phyloP scores from a whole-genome alignment of 495 filamentous ascomycete genomes.

The Platismatia glauca region DNA sequence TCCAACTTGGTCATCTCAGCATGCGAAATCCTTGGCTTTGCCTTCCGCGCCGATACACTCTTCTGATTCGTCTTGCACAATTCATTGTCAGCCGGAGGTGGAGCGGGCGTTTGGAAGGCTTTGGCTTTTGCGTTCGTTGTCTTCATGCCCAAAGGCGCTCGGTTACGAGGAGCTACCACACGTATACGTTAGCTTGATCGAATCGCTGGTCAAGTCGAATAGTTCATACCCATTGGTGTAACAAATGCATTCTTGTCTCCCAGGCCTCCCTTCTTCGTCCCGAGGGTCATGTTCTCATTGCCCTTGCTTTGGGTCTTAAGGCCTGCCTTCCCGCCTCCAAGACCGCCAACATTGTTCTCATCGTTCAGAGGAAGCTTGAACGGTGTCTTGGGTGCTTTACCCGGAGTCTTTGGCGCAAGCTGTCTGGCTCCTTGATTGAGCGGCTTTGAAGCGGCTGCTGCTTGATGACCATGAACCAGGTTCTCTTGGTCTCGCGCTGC shows the following conservation, averaged over 20 bases:
- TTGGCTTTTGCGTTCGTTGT: constrained; percentile 90
- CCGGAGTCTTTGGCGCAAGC: constrained; percentile 69
- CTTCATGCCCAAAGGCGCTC: constrained; percentile 82
- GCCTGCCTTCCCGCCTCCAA: constrained; percentile 49
- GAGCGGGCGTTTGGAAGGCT: constrained; percentile 54
- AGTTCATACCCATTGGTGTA: constrained; percentile 68
- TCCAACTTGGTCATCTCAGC: constrained; percentile 25
- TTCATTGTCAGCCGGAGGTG: constrained; percentile 37
- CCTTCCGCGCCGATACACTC: constrained; percentile 43
- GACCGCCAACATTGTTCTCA: constrained; percentile 61
- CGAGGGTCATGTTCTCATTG: constrained; percentile 54
- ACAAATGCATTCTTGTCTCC: constrained; percentile 55
- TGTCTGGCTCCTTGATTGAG: constrained; percentile 57
- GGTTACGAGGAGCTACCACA: constrained; percentile 51
- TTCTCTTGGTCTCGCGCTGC: constrained; percentile 89
- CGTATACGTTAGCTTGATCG: background rate
- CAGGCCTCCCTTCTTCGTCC: constrained; percentile 49
- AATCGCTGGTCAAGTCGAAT: background rate
- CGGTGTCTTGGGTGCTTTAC: constrained; percentile 71
- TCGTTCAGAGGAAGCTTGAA: constrained; percentile 78
- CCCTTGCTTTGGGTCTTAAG: constrained; percentile 53
- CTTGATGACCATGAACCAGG: constrained; percentile 64
- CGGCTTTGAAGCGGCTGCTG: constrained; percentile 67
- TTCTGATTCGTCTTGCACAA: constrained; percentile 40
- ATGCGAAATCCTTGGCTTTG: constrained; percentile 20